Evolutionary conservation across 306 rosid species (phyloP), one percentile per base, ranked within the genome.

Genomic region (Dalbergia cochinchinensis): DNA sequence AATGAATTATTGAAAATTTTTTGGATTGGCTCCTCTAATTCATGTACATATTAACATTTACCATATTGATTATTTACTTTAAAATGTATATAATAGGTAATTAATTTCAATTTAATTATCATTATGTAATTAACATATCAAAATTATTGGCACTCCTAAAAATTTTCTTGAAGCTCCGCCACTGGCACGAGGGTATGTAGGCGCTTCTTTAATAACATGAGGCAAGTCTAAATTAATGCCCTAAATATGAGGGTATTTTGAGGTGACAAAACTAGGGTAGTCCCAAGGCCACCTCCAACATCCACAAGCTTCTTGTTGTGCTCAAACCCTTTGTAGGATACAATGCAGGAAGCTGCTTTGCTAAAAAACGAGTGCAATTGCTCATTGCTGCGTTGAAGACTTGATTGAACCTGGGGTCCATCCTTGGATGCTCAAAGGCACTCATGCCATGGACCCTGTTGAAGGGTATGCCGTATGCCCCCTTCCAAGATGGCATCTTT

Each of bases 211-310:
- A 14, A 88, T 19, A 31, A 86, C 92, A 34, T 74, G 89, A 66
- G 87, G 13, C 83, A 89, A 48, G 16, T 76, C 80, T 9, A 64
- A 76, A 53, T 76, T 76, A 45, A 76, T 65, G 0, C 76, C 82
- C 68, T 86, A 74, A 5, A 90, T 72, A 12, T 79, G 69, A 18
- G 83, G 86, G 64, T 86, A 83, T 59, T 69, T 82, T n/a, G 92
- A 80, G 8, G 79, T 74, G 57, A 88, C 73, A n/a, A 88, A 85
- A 4, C 77, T 77, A 2, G 65, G 85, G 78, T 79, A 4, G 68
- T 73, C 18, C 91, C 92, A 3, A 83, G 16, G 15, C 90, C 85
- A 66, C 89, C 90, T 7, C 90, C 90, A 65, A 89, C 88, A 77
- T 90, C 91, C 9, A 88, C 89, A 0, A 88, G 26, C 44, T 44